phyloP scores from a whole-genome alignment of 1,284 basidiomycete species.

The Ceratobasidium theobromae region DNA sequence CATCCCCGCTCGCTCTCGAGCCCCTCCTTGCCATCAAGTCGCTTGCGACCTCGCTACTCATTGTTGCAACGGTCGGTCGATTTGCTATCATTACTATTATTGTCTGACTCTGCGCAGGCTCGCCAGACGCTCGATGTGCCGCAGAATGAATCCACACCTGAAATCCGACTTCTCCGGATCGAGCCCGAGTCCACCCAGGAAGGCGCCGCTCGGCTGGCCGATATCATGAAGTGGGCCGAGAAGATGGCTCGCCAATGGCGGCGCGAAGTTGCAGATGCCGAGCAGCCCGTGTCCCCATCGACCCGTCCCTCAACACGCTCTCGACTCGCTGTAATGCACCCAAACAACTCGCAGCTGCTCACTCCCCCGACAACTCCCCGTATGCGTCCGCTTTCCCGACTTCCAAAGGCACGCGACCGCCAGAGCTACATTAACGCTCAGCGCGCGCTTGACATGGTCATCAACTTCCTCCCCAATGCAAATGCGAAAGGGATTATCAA shows the following conservation, averaged over 20 bases:
- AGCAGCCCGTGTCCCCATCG: neutral
- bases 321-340: neutral
- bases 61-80: slow-evolving; percentile 11
- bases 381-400: slow-evolving; percentile 17
- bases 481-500: slow-evolving; percentile 27
- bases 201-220: slow-evolving; percentile 13
- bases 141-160: slow-evolving; percentile 23
- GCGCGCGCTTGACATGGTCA: slow-evolving; percentile 26
- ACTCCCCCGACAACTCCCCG: slow-evolving; percentile 14
- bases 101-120: neutral
- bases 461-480: slow-evolving; percentile 26
- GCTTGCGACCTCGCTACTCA: slow-evolving; percentile 6
- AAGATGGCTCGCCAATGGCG: slow-evolving; percentile 26
- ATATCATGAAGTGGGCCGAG: slow-evolving; percentile 24
- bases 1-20: slow-evolving; percentile 24
- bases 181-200: slow-evolving; percentile 4
- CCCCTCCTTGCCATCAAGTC: slow-evolving; percentile 19
- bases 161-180: slow-evolving; percentile 14
- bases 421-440: slow-evolving; percentile 22
- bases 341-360: slow-evolving; percentile 19
- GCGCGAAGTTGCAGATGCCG: slow-evolving; percentile 6
- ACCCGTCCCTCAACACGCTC: neutral
- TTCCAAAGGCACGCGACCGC: slow-evolving; percentile 16
- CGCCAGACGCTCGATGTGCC: slow-evolving; percentile 12
- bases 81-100: neutral